phyloP scores from a whole-genome alignment of 495 filamentous ascomycete genomes.

The Chaetomium fimeti region DNA sequence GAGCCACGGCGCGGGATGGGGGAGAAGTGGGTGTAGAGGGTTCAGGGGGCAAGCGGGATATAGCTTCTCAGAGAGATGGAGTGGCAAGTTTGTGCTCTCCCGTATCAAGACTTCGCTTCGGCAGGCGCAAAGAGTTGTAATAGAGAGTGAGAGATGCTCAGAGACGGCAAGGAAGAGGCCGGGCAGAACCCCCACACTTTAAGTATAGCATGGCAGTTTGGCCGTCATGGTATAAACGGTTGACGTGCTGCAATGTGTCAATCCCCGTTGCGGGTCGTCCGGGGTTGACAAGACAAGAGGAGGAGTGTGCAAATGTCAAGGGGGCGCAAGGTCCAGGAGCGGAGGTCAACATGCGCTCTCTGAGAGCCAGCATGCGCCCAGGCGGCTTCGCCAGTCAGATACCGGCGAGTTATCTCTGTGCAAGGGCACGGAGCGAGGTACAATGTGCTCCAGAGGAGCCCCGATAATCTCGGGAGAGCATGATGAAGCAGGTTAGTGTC shows the following conservation, averaged over 20 bases:
- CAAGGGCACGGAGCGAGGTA: constrained; percentile 25
- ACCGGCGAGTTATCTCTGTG: constrained; percentile 38
- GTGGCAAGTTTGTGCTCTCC: constrained; percentile 5
- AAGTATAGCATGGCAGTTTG: constrained; percentile 35
- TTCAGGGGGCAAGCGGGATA: background rate
- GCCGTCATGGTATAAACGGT: constrained; percentile 32
- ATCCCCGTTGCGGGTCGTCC: constrained; percentile 30
- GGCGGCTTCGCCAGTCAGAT: constrained; percentile 36
- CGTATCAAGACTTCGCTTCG: background rate
- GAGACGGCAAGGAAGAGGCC: constrained; percentile 21
- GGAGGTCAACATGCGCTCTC: constrained; percentile 27
- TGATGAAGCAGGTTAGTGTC: constrained; percentile 37
- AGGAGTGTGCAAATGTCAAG: constrained; percentile 20
- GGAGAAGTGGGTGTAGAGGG: constrained; percentile 14
- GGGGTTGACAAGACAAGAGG: constrained; percentile 22
- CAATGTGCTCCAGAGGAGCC: constrained; percentile 25
- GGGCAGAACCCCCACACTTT: constrained; percentile 33
- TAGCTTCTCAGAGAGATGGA: background rate
- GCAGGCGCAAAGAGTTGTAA: background rate
- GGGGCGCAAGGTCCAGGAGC: constrained; percentile 26
- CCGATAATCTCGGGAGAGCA: constrained; percentile 38
- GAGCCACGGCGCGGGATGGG: constrained; percentile 21
- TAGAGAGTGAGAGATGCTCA: constrained; percentile 9
- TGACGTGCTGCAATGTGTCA: constrained; percentile 37
- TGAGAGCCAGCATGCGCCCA: constrained; percentile 25